Conservation (phyloP, 2,329 filamentous ascomycete species). For the Aureobasidium namibiae region DNA sequence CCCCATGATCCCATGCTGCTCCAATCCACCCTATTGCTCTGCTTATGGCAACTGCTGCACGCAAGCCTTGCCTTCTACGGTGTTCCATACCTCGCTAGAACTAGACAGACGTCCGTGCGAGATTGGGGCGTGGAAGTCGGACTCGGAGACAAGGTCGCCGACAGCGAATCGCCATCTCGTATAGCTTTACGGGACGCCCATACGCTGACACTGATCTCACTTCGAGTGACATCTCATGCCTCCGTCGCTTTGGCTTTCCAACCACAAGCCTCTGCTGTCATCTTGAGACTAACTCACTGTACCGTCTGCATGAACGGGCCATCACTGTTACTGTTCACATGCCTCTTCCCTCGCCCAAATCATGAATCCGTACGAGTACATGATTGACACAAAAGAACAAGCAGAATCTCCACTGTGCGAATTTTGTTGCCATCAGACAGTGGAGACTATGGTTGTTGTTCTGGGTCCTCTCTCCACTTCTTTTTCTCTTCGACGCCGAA, state of each 20-base stretch:
- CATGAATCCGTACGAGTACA: background rate
- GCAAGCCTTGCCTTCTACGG: background rate
- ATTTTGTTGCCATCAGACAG: background rate
- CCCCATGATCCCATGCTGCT: background rate
- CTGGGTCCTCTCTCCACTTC: conserved; percentile 9
- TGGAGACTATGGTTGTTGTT: background rate
- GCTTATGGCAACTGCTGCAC: background rate
- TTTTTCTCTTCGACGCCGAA: background rate
- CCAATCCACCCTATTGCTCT: background rate
- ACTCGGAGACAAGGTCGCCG: background rate
- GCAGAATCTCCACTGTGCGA: background rate
- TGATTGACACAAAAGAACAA: too few species aligned
- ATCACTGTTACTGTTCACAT: background rate
- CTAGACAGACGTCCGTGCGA: background rate
- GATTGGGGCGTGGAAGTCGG: background rate
- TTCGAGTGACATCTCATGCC: background rate
- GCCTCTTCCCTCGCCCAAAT: background rate
- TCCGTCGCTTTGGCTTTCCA: background rate
- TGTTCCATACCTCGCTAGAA: background rate
- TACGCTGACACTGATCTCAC: background rate
- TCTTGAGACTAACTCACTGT: background rate
- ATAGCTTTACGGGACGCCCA: background rate
- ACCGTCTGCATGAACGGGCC: background rate
- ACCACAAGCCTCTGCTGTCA: background rate
- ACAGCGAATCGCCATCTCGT: background rate